Base-by-base conservation (phyloP, 495 filamentous ascomycete species). In the Lindgomyces ingoldianus region DNA sequence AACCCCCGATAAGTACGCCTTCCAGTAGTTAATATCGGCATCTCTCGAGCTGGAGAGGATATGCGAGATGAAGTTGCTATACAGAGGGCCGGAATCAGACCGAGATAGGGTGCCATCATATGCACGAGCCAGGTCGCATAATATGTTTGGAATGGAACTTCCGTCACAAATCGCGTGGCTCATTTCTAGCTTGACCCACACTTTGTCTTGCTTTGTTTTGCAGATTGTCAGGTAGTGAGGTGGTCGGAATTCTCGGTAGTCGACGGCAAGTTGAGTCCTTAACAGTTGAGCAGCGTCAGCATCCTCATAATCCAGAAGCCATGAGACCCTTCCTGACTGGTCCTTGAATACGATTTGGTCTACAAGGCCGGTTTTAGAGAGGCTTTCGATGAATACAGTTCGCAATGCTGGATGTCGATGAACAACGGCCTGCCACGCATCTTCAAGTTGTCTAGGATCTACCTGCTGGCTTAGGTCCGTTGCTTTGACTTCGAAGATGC, bases 401-500 rank as follows among this genome's bases (percentile, higher is more conserved):
- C 83, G 77, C 33, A 85, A 70, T 65, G 81, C 79, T 1, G 78
- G 70, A 68, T 85, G 83, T 29, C 79, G 77, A 29, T 76, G 72
- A 18, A 81, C 74, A 2, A 85, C 77, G 47, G 73, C 66, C 45
- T 78, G 70, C 83, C 83, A 85, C 0, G 82, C 78, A 1, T 74
- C 42, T 3, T 72, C 67, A 4, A 88, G 59, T 1, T 73, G 66
- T 45, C 74, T 65, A 3, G 71, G 48, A 57, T 82, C 75, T 1
- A 81, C 75, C 4, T 19, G 18, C 16, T 24, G 21, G 21, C 24
- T 19, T 14, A 58, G 36, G 33, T 72, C 68, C 2, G 52, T 70
- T 4, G 64, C 57, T 8, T 74, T 79, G 25, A 90, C 79, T 59
- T 87, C 82, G 61, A 85, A 87, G 0, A 85, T 86, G 50, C 80